These are phyloP conservation scores for Amanita pallidorosea DNA, from an alignment of 768 basidiomycete species.

Conservation along the genomic window DNA sequence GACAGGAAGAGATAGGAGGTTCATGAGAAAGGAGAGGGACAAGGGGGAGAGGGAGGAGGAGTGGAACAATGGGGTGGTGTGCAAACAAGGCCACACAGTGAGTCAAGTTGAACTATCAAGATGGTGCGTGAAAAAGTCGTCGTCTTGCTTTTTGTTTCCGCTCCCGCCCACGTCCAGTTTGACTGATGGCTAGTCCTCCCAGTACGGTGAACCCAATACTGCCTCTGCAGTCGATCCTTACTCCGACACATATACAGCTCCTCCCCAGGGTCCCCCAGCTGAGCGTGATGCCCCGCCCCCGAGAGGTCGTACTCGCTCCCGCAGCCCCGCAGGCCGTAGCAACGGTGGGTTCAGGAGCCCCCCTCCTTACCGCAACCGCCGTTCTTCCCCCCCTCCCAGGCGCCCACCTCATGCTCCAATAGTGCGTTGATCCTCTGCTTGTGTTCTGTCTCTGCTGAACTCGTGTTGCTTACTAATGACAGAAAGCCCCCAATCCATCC, in stretches of 20 bases:
- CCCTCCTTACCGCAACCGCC: slow-evolving; percentile 32
- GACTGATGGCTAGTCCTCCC: slow-evolving; percentile 10
- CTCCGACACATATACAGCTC: slow-evolving; percentile 70
- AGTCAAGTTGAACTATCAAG: slow-evolving; percentile 48
- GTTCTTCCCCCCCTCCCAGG: slow-evolving; percentile 51
- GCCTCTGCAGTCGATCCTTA: slow-evolving; percentile 65
- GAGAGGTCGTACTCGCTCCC: slow-evolving; percentile 67
- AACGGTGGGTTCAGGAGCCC: slow-evolving; percentile 47
- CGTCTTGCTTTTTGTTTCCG: slow-evolving; percentile 4
- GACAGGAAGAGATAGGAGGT: neutral
- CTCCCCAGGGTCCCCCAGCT: slow-evolving; percentile 38
- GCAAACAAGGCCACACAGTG: slow-evolving; percentile 36
- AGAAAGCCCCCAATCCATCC: slow-evolving; percentile 81
- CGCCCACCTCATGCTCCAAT: slow-evolving; percentile 64
- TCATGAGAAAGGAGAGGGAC: neutral
- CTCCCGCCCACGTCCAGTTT: slow-evolving; percentile 6
- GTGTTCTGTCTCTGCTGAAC: slow-evolving; percentile 9
- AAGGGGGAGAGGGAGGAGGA: neutral
- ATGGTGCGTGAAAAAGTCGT: slow-evolving; percentile 39
- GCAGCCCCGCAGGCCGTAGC: slow-evolving; percentile 48
- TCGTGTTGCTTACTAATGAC: slow-evolving; percentile 24
- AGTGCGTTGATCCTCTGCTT: slow-evolving; percentile 32
- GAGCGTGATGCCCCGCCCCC: slow-evolving; percentile 45
- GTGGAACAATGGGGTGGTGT: slow-evolving; percentile 3
- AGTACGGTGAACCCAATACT: slow-evolving; percentile 58